Conservation (phyloP, 2,329 filamentous ascomycete genomes). For the Cadophora sp. region DNA sequence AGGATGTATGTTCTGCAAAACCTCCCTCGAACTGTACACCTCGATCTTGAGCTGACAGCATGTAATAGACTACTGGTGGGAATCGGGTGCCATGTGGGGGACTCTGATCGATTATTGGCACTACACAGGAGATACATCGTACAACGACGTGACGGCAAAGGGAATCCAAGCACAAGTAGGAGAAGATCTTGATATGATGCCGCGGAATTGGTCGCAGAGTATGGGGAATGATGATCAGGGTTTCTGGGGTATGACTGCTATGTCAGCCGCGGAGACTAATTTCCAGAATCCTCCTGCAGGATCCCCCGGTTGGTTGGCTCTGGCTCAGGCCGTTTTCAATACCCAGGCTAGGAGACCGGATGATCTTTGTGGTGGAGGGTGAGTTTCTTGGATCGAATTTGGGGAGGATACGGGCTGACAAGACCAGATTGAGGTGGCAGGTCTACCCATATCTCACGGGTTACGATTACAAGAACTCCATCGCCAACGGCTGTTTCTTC, state of each 20-base stretch:
- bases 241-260: slow-evolving; percentile 85
- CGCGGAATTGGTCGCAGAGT: slow-evolving; percentile 51
- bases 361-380: slow-evolving; percentile 70
- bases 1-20: slow-evolving; percentile 41
- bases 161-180: slow-evolving; percentile 67
- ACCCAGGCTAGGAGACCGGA: slow-evolving; percentile 78
- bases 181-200: slow-evolving; percentile 63
- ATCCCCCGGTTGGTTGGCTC: slow-evolving; percentile 76
- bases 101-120: slow-evolving; percentile 68
- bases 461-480: slow-evolving; percentile 71
- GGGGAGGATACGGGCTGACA: slow-evolving; percentile 26
- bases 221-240: slow-evolving; percentile 52
- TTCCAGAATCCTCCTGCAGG: slow-evolving; percentile 71
- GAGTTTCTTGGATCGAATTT: slow-evolving; percentile 22
- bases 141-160: slow-evolving; percentile 60
- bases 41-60: slow-evolving; percentile 16
- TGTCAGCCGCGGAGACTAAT: slow-evolving; percentile 78
- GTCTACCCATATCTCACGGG: slow-evolving; percentile 71
- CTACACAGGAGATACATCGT: slow-evolving; percentile 64
- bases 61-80: slow-evolving; percentile 61
- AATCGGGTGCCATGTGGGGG: slow-evolving; percentile 67
- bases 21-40: neutral
- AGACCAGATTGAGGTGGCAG: slow-evolving; percentile 73
- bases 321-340: slow-evolving; percentile 82
- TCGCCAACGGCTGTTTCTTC: slow-evolving; percentile 74